Percentiles rank a stretch among this genome's conserved stretches.
Conservation (phyloP, 768 basidiomycete genomes). For the Boletellus emodensis region DNA sequence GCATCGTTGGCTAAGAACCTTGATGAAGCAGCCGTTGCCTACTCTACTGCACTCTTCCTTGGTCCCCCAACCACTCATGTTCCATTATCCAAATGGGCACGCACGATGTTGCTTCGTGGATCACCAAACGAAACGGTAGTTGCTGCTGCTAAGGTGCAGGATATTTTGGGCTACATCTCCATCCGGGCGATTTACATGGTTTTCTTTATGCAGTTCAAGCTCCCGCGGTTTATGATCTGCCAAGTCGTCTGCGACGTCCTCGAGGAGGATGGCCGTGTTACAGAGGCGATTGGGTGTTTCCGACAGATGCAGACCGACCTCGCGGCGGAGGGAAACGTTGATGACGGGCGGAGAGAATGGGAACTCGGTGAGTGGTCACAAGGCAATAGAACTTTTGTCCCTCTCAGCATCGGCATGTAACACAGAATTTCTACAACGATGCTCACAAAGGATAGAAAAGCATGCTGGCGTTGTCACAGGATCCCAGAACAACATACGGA, state of each 20-base stretch:
- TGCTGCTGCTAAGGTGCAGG: background rate
- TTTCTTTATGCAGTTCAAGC: background rate
- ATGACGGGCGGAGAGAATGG: background rate
- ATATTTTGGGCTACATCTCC: no score
- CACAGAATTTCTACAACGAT: constrained; percentile 2
- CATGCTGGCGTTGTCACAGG: background rate
- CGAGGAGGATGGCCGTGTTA: background rate
- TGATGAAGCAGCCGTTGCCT: background rate
- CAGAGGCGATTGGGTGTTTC: constrained; percentile 4
- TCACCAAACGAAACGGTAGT: background rate
- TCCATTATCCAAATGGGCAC: background rate
- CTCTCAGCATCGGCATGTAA: background rate
- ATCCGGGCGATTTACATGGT: background rate
- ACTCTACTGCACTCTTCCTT: background rate
- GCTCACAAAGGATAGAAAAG: background rate
- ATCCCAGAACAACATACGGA: background rate
- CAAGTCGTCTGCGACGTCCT: background rate
- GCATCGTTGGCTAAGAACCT: constrained; percentile 6
- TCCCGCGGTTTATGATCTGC: background rate
- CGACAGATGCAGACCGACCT: constrained; percentile 1
- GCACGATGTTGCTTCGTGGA: background rate
- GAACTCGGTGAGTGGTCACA: background rate
- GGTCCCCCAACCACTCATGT: background rate
- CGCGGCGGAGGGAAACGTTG: background rate
- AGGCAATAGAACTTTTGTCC: background rate